A percentile compares a stretch with the other conserved stretches of the same genome.
Conservation (phyloP, 768 basidiomycete genomes). For the Auriculariales sp. region DNA sequence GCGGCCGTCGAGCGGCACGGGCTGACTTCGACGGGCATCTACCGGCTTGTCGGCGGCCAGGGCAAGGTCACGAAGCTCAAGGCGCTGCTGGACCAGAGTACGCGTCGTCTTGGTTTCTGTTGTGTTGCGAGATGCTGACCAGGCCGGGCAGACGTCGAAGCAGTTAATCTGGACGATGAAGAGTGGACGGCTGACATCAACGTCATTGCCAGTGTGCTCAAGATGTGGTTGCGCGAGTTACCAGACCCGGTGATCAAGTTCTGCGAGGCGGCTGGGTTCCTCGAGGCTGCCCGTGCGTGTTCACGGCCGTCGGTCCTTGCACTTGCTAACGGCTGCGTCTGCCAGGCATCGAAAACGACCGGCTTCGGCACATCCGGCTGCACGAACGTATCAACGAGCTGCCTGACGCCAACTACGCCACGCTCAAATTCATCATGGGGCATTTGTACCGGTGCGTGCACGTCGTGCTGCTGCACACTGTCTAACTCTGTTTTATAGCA, state of each 20-base stretch:
- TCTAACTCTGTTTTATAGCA: conserved; percentile 29
- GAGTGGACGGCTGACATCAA: conserved; percentile 95
- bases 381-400: conserved; percentile 97
- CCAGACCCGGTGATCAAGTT: conserved; percentile 86
- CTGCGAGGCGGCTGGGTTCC: conserved; percentile 76
- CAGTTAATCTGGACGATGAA: conserved; percentile 71
- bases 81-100: conserved; percentile 75
- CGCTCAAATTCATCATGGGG: conserved; percentile 87
- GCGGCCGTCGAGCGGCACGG: conserved; percentile 87
- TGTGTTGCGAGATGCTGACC: neutral
- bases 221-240: conserved; percentile 91
- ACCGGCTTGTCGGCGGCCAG: conserved; percentile 83
- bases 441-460: conserved; percentile 70
- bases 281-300: conserved; percentile 83
- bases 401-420: conserved; percentile 97
- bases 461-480: neutral
- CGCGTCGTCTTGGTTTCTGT: conserved; percentile 7
- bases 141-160: conserved; percentile 50
- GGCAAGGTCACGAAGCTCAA: conserved; percentile 76
- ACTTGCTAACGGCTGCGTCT: neutral
- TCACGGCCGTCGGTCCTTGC: conserved; percentile 1
- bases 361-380: conserved; percentile 85
- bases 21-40: conserved; percentile 73
- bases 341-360: conserved; percentile 82
- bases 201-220: conserved; percentile 85